These are phyloP conservation scores for Leptodontidium sp. DNA, from an alignment of 2,329 filamentous ascomycete species.

Conservation along the genomic window DNA sequence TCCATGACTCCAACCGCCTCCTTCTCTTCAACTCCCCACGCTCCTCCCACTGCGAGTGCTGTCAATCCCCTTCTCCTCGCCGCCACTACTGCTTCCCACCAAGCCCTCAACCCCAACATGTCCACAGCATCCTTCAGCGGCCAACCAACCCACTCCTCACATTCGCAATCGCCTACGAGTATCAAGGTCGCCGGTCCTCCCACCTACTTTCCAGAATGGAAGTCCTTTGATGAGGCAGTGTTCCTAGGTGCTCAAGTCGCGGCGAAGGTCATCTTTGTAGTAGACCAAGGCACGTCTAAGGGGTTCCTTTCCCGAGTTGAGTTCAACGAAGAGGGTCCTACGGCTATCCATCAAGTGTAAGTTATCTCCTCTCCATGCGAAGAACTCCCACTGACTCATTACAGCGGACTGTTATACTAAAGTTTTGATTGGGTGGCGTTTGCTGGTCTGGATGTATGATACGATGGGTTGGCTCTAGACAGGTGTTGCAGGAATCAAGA, in stretches of 20 bases:
- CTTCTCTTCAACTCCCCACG: conserved; percentile 59
- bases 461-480: conserved; percentile 17
- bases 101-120: conserved; percentile 48
- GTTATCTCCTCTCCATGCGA: conserved; percentile 16
- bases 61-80: conserved; percentile 94
- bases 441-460: conserved; percentile 23
- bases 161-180: conserved; percentile 73
- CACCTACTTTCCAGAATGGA: conserved; percentile 75
- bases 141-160: conserved; percentile 63
- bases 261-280: conserved; percentile 74
- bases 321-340: conserved; percentile 48
- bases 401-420: conserved; percentile 30
- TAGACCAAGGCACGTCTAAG: conserved; percentile 68
- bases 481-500: conserved; percentile 21
- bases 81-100: conserved; percentile 73
- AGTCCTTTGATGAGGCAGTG: conserved; percentile 64
- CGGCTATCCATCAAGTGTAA: conserved; percentile 48
- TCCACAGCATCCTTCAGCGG: conserved; percentile 48
- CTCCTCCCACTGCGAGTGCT: conserved; percentile 64
- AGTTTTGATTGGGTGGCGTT: conserved; percentile 5
- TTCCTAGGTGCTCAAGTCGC: conserved; percentile 79
- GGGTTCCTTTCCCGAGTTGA: conserved; percentile 70
- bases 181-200: conserved; percentile 72
- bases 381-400: neutral
- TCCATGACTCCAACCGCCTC: conserved; percentile 77